Percentiles rank a stretch among this genome's conserved stretches.
phyloP scores from a whole-genome alignment of 306 rosid genomes.

The Psophocarpus tetragonolobus region DNA sequence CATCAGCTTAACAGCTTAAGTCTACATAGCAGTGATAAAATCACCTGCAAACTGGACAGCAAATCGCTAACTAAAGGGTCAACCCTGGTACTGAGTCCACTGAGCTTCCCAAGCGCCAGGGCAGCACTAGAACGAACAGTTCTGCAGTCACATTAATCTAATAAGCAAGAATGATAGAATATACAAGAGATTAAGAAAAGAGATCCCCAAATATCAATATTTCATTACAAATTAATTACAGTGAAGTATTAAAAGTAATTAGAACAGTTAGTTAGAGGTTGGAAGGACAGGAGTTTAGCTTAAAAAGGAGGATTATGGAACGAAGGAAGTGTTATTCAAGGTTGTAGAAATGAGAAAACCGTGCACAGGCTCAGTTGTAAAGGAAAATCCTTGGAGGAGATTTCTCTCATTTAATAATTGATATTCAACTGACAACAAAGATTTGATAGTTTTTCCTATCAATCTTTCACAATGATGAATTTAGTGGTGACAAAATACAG shows the following conservation, averaged over 20 bases:
- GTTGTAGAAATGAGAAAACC: neutral
- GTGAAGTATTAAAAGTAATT: neutral
- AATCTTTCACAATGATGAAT: neutral
- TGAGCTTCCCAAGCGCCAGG: constrained; percentile 92
- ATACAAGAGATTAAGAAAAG: constrained; percentile 8
- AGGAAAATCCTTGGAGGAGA: neutral
- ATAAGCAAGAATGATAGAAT: constrained; percentile 28
- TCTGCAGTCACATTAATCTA: constrained; percentile 52
- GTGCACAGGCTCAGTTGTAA: neutral
- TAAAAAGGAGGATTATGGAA: neutral
- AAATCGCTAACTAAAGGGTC: constrained; percentile 92
- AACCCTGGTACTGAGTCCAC: constrained; percentile 90
- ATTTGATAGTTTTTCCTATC: neutral
- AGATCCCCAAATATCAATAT: neutral
- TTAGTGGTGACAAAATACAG: neutral
- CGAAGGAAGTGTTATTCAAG: neutral
- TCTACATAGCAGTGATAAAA: neutral
- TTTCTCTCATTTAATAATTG: neutral
- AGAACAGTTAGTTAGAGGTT: neutral
- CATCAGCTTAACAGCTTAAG: constrained; percentile 29
- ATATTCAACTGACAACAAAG: neutral
- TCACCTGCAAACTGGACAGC: constrained; percentile 85
- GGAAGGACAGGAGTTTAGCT: neutral
- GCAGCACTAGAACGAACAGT: constrained; percentile 95
- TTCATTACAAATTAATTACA: neutral